Percentiles rank a stretch among this genome's conserved stretches.
Evolutionary conservation across 192 early-diverging fungal genomes (phyloP).

Genomic region (Coemansia sp.): DNA sequence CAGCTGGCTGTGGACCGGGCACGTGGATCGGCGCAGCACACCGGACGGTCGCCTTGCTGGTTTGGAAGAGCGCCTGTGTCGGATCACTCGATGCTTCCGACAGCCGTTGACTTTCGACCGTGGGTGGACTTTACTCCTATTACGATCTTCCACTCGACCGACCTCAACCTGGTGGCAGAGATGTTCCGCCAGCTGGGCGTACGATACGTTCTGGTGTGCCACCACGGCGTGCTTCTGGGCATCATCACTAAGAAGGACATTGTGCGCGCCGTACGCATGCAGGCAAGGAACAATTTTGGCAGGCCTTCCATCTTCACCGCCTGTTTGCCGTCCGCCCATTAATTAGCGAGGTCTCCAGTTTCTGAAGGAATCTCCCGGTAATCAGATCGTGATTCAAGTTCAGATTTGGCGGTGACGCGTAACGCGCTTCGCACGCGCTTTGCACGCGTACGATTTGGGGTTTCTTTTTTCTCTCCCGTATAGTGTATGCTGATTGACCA

Average conservation of each 20-base stretch:
- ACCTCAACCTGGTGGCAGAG: constrained; percentile 68
- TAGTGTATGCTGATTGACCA: too few relatives aligned
- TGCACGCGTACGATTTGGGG: not conserved
- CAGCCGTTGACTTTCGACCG: constrained; percentile 59
- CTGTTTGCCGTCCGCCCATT: not conserved
- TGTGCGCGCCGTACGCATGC: constrained; percentile 54
- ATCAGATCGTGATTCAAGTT: too few relatives aligned
- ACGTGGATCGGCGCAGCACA: constrained; percentile 18
- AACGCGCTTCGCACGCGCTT: not conserved
- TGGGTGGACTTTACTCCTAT: constrained; percentile 73
- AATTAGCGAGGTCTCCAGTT: not conserved
- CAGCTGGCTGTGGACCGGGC: constrained; percentile 34
- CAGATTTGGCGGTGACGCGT: not conserved
- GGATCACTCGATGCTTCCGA: not conserved
- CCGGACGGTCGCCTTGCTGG: constrained; percentile 35
- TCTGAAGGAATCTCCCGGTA: too few relatives aligned
- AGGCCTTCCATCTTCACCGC: constrained; percentile 17
- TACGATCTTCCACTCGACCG: constrained; percentile 61
- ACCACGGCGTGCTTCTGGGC: constrained; percentile 62
- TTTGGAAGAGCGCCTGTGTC: constrained; percentile 5
- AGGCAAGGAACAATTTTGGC: constrained; percentile 36
- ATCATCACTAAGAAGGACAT: constrained; percentile 76
- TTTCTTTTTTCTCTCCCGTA: too few relatives aligned
- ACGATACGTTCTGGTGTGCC: constrained; percentile 61
- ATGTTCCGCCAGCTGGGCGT: constrained; percentile 68